Conservation (phyloP, 1,284 basidiomycete genomes). For the Ustilago cynodontis region DNA sequence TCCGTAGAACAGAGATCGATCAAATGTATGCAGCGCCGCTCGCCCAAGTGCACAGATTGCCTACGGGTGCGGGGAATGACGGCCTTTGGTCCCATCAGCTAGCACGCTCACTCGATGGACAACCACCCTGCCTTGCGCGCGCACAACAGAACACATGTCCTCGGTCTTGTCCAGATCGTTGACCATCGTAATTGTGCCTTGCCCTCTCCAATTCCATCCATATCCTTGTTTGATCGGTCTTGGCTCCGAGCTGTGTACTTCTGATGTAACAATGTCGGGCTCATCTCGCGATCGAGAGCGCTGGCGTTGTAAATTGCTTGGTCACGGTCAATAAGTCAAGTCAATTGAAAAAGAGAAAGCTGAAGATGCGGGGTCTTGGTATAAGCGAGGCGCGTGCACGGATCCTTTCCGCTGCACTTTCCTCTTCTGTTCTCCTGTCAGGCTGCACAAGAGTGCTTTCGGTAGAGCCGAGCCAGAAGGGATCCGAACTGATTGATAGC, state of each 20-base stretch:
- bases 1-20: not conserved
- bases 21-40: no score
- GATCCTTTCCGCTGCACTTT: not conserved
- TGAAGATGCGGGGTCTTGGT: not conserved
- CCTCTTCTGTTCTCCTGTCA: not conserved
- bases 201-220: not conserved
- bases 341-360: not conserved
- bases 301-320: not conserved
- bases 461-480: not conserved
- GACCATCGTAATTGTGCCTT: not conserved
- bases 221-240: no score
- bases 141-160: no score
- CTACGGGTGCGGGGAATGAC: not conserved
- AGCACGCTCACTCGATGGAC: no score
- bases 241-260: no score
- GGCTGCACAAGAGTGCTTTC: not conserved
- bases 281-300: not conserved
- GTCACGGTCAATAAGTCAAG: no score
- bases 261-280: not conserved
- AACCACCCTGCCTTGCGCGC: no score
- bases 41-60: not conserved
- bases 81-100: no score
- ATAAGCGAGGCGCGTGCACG: constrained; percentile 24
- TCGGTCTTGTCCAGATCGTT: not conserved
- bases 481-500: no score